Percentiles rank a stretch among this genome's conserved stretches.
Evolutionary conservation across 768 basidiomycete genomes (phyloP).

Genomic region (Boletus tylopilopsis): DNA sequence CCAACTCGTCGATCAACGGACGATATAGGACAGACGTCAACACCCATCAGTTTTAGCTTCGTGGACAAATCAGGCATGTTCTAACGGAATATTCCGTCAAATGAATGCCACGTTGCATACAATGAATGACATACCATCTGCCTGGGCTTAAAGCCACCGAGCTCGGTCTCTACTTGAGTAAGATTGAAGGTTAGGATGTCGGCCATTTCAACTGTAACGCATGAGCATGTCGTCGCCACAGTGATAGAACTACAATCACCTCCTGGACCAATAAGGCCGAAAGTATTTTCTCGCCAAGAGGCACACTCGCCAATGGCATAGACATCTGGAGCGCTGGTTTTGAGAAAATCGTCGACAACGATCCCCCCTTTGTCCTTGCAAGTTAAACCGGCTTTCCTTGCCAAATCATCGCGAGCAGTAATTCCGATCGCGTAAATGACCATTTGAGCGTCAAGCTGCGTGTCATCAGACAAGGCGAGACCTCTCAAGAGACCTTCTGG

Average conservation of each 20-base stretch:
- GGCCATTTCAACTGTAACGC: slow-evolving; percentile 57
- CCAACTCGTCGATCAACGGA: neutral
- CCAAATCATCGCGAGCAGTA: slow-evolving; percentile 66
- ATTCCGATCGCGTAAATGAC: slow-evolving; percentile 71
- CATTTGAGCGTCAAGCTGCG: slow-evolving; percentile 45
- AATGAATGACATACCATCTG: slow-evolving; percentile 36
- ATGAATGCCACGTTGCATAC: neutral
- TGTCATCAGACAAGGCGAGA: slow-evolving; percentile 47
- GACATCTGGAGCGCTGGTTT: slow-evolving; percentile 55
- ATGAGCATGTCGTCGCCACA: neutral
- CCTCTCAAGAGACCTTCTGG: slow-evolving; percentile 41
- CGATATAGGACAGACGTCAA: slow-evolving; percentile 38
- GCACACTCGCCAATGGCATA: slow-evolving; percentile 80
- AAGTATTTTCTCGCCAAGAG: slow-evolving; percentile 61
- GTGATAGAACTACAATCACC: slow-evolving; percentile 19
- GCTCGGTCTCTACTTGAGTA: slow-evolving; percentile 45
- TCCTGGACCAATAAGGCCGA: slow-evolving; percentile 74
- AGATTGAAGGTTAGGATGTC: slow-evolving; percentile 73
- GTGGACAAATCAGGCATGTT: slow-evolving; percentile 67
- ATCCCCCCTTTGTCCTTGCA: slow-evolving; percentile 52
- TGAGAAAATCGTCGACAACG: slow-evolving; percentile 51
- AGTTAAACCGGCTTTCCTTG: slow-evolving; percentile 47
- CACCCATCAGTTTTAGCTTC: slow-evolving; percentile 58
- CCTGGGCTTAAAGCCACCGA: slow-evolving; percentile 39
- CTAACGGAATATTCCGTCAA: slow-evolving; percentile 15